These are phyloP conservation scores for Hypoxylon cercidicola DNA, from an alignment of 495 filamentous ascomycete species.

Conservation along the genomic window DNA sequence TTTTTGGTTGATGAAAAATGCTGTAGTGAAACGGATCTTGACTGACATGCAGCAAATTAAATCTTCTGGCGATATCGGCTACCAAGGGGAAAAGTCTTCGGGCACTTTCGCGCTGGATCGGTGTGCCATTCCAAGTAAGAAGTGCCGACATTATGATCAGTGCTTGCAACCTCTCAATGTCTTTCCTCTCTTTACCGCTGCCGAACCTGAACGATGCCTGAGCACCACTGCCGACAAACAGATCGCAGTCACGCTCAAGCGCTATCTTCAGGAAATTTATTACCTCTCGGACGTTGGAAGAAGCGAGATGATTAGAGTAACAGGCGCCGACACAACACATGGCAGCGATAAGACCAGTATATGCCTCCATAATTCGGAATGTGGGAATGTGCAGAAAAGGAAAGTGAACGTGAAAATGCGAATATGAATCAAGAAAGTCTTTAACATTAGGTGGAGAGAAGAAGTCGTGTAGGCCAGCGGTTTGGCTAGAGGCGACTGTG, in stretches of 20 bases:
- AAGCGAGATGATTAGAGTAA: slow-evolving; percentile 65
- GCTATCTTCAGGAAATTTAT: slow-evolving; percentile 64
- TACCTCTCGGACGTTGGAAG: slow-evolving; percentile 66
- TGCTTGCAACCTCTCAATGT: slow-evolving; percentile 70
- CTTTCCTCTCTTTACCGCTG: slow-evolving; percentile 45
- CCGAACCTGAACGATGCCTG: slow-evolving; percentile 49
- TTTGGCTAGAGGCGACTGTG: slow-evolving; percentile 48
- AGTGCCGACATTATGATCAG: slow-evolving; percentile 65
- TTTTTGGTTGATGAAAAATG: slow-evolving; percentile 57
- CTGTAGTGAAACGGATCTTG: slow-evolving; percentile 49
- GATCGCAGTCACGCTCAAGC: slow-evolving; percentile 60
- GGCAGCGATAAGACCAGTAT: slow-evolving; percentile 67
- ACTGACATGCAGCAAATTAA: slow-evolving; percentile 61
- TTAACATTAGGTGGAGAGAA: slow-evolving; percentile 69
- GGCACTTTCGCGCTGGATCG: slow-evolving; percentile 64
- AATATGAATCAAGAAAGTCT: slow-evolving; percentile 69
- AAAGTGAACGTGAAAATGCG: slow-evolving; percentile 73
- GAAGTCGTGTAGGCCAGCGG: slow-evolving; percentile 57
- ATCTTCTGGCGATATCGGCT: slow-evolving; percentile 60
- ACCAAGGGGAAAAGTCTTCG: slow-evolving; percentile 63
- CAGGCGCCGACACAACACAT: slow-evolving; percentile 75
- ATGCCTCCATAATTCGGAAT: slow-evolving; percentile 68
- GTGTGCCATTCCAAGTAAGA: slow-evolving; percentile 72
- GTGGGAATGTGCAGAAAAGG: slow-evolving; percentile 75
- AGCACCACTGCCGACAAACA: slow-evolving; percentile 52